phyloP scores from a whole-genome alignment of 2,329 filamentous ascomycete species.

The Penicillium sp. region DNA sequence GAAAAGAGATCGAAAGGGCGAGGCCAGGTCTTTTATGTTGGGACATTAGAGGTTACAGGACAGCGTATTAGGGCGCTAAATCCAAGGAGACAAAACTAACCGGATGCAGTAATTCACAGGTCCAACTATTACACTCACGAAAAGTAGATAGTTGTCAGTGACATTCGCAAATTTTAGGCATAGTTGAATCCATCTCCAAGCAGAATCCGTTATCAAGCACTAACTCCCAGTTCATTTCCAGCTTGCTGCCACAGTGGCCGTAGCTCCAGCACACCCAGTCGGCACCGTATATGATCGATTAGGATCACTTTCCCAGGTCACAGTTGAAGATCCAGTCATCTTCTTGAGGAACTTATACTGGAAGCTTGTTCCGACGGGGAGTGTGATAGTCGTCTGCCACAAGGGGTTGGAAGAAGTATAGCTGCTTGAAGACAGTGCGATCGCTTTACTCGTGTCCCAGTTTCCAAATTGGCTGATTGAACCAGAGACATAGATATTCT shows the following conservation, averaged over 20 bases:
- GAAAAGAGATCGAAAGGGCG: too few species aligned
- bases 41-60: too few species aligned
- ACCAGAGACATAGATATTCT: slow-evolving; percentile 65
- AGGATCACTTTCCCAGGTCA: slow-evolving; percentile 62
- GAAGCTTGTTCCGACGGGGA: slow-evolving; percentile 56
- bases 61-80: too few species aligned
- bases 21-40: too few species aligned
- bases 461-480: slow-evolving; percentile 57
- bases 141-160: neutral
- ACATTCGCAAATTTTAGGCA: neutral
- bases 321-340: slow-evolving; percentile 48
- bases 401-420: slow-evolving; percentile 61
- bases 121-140: too few species aligned
- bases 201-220: too few species aligned
- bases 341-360: slow-evolving; percentile 68
- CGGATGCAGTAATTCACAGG: too few species aligned
- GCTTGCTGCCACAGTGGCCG: slow-evolving; percentile 35
- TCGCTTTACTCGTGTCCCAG: slow-evolving; percentile 57
- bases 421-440: slow-evolving; percentile 55
- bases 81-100: too few species aligned
- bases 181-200: neutral
- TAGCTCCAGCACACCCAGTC: slow-evolving; percentile 32
- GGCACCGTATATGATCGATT: slow-evolving; percentile 45
- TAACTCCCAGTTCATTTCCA: slow-evolving; percentile 33
- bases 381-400: slow-evolving; percentile 57